A percentile compares a stretch with the other conserved stretches of the same genome.
Evolutionary conservation across 805 yeast genomes (phyloP).

Genomic region (Barnettozyma sucrosica): DNA sequence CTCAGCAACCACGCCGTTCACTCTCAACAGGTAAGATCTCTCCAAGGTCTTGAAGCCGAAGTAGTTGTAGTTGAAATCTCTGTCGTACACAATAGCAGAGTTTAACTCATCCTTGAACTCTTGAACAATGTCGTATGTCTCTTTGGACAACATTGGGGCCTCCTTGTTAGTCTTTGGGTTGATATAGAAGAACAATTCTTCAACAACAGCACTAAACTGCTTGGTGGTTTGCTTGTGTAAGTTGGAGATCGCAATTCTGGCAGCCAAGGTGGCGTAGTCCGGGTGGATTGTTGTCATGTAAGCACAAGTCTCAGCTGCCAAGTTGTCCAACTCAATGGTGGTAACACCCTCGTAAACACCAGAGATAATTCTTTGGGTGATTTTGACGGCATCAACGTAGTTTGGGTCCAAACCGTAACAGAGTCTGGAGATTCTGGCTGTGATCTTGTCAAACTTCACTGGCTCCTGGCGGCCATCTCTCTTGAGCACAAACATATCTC

Average conservation of each 20-base stretch:
- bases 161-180: conserved; percentile 73
- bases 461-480: conserved; percentile 95
- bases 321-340: conserved; percentile 75
- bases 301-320: conserved; percentile 96
- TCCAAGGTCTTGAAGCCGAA: conserved; percentile 92
- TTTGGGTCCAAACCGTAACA: conserved; percentile 90
- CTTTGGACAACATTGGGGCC: conserved; percentile 56
- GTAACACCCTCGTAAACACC: conserved; percentile 98
- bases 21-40: conserved; percentile 72
- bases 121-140: conserved; percentile 57
- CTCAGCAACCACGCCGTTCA: conserved; percentile 67
- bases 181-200: conserved; percentile 66
- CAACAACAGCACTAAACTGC: conserved; percentile 72
- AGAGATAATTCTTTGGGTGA: conserved; percentile 90
- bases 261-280: conserved; percentile 93
- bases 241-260: conserved; percentile 91
- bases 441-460: conserved; percentile 92
- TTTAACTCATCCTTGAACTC: conserved; percentile 62
- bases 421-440: conserved; percentile 88
- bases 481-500: conserved; percentile 70
- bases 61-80: conserved; percentile 75
- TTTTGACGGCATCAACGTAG: conserved; percentile 92
- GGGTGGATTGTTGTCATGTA: conserved; percentile 97
- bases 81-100: conserved; percentile 64
- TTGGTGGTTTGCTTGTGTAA: conserved; percentile 92